Evolutionary conservation across 768 basidiomycete genomes (phyloP), one percentile per base, ranked within the genome.

Genomic region (Phaeolepiota aurea): DNA sequence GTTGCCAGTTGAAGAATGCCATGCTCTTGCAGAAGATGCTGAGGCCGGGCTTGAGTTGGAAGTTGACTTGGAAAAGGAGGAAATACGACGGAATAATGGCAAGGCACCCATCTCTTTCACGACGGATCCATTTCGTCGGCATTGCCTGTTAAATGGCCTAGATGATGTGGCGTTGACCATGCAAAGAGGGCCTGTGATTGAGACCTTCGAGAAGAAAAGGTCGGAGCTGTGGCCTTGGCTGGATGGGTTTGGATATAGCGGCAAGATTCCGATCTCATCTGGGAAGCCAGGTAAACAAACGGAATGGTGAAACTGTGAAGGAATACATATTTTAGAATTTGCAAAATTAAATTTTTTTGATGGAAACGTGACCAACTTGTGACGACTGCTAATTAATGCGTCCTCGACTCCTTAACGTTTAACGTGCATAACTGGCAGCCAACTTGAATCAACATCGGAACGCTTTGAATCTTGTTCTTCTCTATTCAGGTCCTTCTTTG

Each of bases 81-180:
- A 87, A 61, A 74, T 93, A 45, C 71, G 82, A 44, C 82, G 87
- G 39, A 53, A 57, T 12, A 84, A 83, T 54, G 91, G 83, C 42
- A 75, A 87, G 53, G 62, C 75, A 2, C 57, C 82, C 14, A 79
- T 96, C 47, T 42, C 71, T 31, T 99, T 99, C 66, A 69, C 71
- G 28, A 79, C 82, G 37, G 96, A 99, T 62, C 65, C 82, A 0
- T 99, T 98, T 84, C 74, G 93, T 47, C 71, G 89, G 41, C 88
- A 94, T 56, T 93, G 96, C 59, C 65, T 99, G 59, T 59, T 99
- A 63, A 92, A 99, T 54, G 96, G 96, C 21, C 66, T 98, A 48
- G 96, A 99, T 59, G 96, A 97, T 54, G 94, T 99, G 47, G 92
- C 85, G 32, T 68, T 99, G 61, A 99, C 96, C 32, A 68, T 99